Evolutionary conservation across 2,329 filamentous ascomycete species (phyloP).

Genomic region (Neofusicoccum ribis): DNA sequence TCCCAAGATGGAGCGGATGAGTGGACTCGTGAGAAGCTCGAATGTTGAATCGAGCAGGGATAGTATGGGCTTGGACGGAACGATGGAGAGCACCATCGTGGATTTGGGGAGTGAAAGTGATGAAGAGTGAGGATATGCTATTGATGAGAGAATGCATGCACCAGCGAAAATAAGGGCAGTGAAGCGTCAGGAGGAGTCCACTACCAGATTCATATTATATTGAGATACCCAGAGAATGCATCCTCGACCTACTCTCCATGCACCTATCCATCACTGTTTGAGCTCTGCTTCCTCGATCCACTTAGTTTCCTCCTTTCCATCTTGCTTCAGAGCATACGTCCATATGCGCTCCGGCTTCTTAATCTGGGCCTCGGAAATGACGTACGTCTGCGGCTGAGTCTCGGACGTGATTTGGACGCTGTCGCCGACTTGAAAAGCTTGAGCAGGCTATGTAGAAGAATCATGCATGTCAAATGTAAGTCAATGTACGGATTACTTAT

Average conservation of each 20-base stretch:
- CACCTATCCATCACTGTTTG: neutral
- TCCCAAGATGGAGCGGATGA: constrained; percentile 9
- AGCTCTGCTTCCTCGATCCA: neutral
- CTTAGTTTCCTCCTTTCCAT: neutral
- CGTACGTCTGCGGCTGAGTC: neutral
- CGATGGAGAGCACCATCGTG: constrained; percentile 8
- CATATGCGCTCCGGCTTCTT: neutral
- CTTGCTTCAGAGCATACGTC: neutral
- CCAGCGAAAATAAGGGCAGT: no score
- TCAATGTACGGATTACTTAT: no score
- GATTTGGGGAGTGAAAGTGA: constrained; percentile 11
- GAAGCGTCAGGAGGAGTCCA: neutral
- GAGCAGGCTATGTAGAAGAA: neutral
- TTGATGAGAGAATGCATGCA: no score
- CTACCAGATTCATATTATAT: neutral
- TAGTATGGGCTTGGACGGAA: neutral
- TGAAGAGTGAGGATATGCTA: neutral
- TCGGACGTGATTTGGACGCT: neutral
- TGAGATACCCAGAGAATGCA: constrained; percentile 4
- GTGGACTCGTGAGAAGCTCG: neutral
- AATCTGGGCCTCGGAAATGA: neutral
- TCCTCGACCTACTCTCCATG: neutral
- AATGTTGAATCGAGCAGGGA: neutral
- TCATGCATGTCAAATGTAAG: no score
- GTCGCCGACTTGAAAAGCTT: neutral